Conservation (phyloP, 2,329 filamentous ascomycete genomes). For the Xylaria sp. region DNA sequence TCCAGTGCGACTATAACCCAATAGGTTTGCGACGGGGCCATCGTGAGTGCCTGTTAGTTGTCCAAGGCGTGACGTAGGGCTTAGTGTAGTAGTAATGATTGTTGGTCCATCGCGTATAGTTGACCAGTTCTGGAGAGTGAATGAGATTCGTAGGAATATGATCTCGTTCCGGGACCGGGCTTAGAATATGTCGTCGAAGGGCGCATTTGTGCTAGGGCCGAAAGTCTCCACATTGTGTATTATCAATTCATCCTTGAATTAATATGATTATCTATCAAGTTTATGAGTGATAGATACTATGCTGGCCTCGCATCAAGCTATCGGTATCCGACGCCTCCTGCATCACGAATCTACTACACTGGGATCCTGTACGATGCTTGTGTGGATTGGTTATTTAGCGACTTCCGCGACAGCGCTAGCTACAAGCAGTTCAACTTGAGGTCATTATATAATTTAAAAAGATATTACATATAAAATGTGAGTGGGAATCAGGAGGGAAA, state of each 20-base stretch:
- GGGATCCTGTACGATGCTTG: no score
- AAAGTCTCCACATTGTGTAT: constrained; percentile 5
- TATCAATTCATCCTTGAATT: background rate
- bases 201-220: constrained; percentile 14
- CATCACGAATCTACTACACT: no score
- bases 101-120: background rate
- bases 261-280: background rate
- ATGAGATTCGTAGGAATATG: constrained; percentile 8
- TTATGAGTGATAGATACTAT: background rate
- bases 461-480: no score
- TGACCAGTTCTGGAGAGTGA: background rate
- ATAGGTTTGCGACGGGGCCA: constrained; percentile 40
- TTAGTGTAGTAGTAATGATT: background rate
- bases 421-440: no score
- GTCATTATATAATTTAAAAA: no score
- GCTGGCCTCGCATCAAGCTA: background rate
- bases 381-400: no score
- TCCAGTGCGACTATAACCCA: constrained; percentile 51
- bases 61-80: background rate
- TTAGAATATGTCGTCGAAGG: constrained; percentile 29
- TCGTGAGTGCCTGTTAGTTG: background rate
- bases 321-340: no score
- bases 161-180: background rate
- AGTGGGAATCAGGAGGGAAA: no score
- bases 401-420: no score